Base-by-base conservation (phyloP, 106 monocot genomes). In the Allium fistulosum region DNA sequence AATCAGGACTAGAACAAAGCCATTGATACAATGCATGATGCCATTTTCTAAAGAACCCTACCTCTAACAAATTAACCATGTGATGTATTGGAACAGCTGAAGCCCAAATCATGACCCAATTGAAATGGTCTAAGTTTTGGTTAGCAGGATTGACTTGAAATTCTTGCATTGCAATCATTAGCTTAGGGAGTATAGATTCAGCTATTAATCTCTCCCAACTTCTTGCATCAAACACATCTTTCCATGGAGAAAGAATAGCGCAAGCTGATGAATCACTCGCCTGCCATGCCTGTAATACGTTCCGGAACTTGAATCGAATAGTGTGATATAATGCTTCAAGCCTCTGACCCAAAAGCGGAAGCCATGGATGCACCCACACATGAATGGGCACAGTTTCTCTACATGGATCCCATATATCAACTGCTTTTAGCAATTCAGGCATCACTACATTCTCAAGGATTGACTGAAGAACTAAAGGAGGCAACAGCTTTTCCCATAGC, bases 51-150 rank as follows among this genome's bases (percentile, higher is more conserved):
- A 96, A 96, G 74, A 96, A 96, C 22, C 74, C 83, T 14, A 81
- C 71, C 72, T 96, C 95, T 63, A 96, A 76, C 58, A 96, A 47
- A 46, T 72, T 83, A 26, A 84, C 95, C 88, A 96, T 85, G 57
- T 88, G 86, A 49, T 96, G 85, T 7, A 84, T 77, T 9, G 91
- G 95, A 63, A 96, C 75, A 53, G 65, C 81, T 56, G 81, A 73
- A 26, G 88, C 83, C 95, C 91, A 96, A 63, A 68, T 76, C 88
- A 92, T 96, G 18, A 92, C 91, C 91, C 95, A 96, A 46, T 88
- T 78, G 52, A 91, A 96, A 67, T 76, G 85, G 63, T 96, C 84
- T 52, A 88, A 69, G 1, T 71, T 86, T 76, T 96, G 95, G 53
- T 91, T 76, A 7, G 79, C 82, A 6, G 95, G 95, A 37, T 96